These are phyloP conservation scores for Pelargonium myrrhifolium DNA, from an alignment of 441 rosid species.

Conservation along the genomic window DNA sequence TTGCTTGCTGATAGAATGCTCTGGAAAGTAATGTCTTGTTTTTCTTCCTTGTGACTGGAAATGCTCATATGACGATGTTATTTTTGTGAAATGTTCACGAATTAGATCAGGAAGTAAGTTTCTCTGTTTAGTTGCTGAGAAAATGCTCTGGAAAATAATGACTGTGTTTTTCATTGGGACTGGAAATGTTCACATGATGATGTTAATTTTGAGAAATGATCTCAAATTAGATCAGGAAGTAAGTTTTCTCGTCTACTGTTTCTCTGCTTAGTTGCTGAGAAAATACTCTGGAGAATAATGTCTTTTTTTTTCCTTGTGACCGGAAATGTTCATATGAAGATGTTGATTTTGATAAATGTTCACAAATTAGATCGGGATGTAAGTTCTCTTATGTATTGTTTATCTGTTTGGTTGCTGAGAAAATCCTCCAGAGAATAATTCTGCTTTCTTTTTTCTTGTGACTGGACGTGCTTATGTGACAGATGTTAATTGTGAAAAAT, in stretches of 20 bases:
- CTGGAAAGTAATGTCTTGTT: background rate
- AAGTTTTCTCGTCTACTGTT: conserved; percentile 2
- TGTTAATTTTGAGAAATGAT: too few relatives aligned
- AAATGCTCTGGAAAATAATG: conserved; percentile 1
- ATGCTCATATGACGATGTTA: background rate
- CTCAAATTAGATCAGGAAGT: too few relatives aligned
- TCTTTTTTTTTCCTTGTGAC: too few relatives aligned
- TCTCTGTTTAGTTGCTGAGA: background rate
- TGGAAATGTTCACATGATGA: too few relatives aligned
- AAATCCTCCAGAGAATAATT: background rate
- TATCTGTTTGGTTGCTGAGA: background rate
- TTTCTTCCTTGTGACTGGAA: background rate
- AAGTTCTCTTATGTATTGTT: background rate
- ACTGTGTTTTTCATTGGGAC: too few relatives aligned
- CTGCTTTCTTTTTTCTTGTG: too few relatives aligned
- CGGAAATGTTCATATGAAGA: too few relatives aligned
- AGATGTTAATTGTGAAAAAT: too few relatives aligned
- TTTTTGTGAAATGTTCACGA: too few relatives aligned
- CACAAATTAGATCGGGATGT: too few relatives aligned
- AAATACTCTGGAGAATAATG: background rate
- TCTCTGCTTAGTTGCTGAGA: background rate
- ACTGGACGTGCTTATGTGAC: too few relatives aligned
- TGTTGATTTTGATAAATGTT: background rate
- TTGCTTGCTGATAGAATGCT: background rate
- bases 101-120: too few relatives aligned